These are phyloP conservation scores for Aegilops longissima DNA, from an alignment of 176 grass and related monocot species.

Conservation along the genomic window DNA sequence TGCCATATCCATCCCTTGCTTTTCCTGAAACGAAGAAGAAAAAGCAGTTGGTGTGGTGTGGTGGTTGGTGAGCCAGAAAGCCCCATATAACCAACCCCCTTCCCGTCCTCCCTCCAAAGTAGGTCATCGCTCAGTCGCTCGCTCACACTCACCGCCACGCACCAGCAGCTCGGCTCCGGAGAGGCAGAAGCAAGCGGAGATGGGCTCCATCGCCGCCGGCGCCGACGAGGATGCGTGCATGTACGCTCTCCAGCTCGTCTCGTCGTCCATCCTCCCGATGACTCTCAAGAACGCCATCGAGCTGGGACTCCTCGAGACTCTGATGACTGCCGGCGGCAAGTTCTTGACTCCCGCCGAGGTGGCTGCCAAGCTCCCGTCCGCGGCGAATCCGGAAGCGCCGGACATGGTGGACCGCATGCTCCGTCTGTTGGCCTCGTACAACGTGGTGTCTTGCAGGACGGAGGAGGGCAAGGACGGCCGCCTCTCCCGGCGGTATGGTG, in stretches of 20 bases:
- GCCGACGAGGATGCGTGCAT: slow-evolving; percentile 91
- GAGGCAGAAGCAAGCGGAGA: no score
- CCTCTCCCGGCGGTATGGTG: slow-evolving; percentile 37
- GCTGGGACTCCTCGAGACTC: slow-evolving; percentile 73
- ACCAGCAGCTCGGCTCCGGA: not conserved
- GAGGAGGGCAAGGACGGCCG: slow-evolving; percentile 49
- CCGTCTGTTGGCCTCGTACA: slow-evolving; percentile 69
- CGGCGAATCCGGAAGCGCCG: slow-evolving; percentile 43
- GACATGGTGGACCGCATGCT: slow-evolving; percentile 94
- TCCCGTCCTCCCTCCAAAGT: not conserved
- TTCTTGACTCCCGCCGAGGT: slow-evolving; percentile 51
- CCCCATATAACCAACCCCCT: slow-evolving; percentile 37
- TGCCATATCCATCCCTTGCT: no score
- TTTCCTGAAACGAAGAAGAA: not conserved
- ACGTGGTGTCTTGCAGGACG: slow-evolving; percentile 49
- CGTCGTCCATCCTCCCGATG: slow-evolving; percentile 90
- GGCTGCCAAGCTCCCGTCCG: slow-evolving; percentile 48
- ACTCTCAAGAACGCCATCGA: slow-evolving; percentile 92
- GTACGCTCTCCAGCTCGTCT: slow-evolving; percentile 74
- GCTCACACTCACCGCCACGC: not conserved
- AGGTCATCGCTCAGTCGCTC: not conserved
- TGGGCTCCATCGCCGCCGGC: slow-evolving; percentile 21
- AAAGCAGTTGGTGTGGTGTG: slow-evolving; percentile 18
- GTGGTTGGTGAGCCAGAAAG: slow-evolving; percentile 42
- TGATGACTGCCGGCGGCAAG: slow-evolving; percentile 28